Base-by-base conservation (phyloP, 345 rosid species). In the Lepidium didymum region DNA sequence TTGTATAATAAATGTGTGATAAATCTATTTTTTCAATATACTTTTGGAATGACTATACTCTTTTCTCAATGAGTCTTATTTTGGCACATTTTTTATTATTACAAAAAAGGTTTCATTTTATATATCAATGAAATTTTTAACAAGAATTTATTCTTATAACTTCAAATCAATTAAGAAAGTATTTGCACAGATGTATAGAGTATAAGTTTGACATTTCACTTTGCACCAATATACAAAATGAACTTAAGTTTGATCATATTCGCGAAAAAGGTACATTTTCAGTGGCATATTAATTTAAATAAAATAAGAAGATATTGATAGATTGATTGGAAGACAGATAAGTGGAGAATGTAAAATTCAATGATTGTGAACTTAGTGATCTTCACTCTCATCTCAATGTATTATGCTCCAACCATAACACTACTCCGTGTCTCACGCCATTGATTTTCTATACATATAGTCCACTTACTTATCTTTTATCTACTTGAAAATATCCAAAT, bases 291-390 rank as follows among this genome's bases (percentile, higher is more conserved):
- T 37, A 18, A 45, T 40, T 8, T 27, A 52, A 7, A 53, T 14
- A 10, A 38, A 40, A 49, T 23, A 52, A 50, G 6, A 50, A 36
- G 21, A 15, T 4, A 27, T 33, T 4, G 19, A 35, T 41, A 2
- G 42, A 43, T 14, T 27, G 41, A 29, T 53, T 67, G 71, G 71
- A 67, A 67, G 23, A 67, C 62, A 67, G 62, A 46, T 25, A 3
- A 25, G 43, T 18, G 34, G 33, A 54, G 10, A 19, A 33, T 55
- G 52, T 33, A 21, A 13, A 53, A 42, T 54, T 54, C 19, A 54
- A 54, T 43, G 71, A 67, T 67, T 18, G 21, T 54, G 70, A 54
- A 42, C 53, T 42, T 67, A 13, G 51, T 53, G 71, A 21, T 25
- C 21, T 41, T 12, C 43, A 41, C 42, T 40, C 33, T 41, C 10